A percentile compares a stretch with the other conserved stretches of the same genome.
Evolutionary conservation across 495 filamentous ascomycete species (phyloP).

Genomic region (Penicillium taxi): DNA sequence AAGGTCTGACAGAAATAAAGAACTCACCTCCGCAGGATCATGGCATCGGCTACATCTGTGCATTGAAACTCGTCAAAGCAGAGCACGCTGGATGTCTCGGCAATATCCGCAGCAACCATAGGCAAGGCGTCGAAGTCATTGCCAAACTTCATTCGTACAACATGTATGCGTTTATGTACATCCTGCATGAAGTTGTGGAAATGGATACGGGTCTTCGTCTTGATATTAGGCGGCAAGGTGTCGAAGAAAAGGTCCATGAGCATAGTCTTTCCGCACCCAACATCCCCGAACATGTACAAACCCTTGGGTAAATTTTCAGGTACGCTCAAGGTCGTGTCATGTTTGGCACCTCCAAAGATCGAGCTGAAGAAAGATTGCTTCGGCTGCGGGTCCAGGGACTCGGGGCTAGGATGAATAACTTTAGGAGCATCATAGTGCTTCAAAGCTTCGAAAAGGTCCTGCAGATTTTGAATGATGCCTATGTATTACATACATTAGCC

Average conservation of each 20-base stretch:
- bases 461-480: slow-evolving; percentile 82
- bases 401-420: slow-evolving; percentile 66
- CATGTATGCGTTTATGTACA: slow-evolving; percentile 86
- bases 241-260: slow-evolving; percentile 99
- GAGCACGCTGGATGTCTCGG: slow-evolving; percentile 72
- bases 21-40: slow-evolving; percentile 74
- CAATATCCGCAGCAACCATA: slow-evolving; percentile 88
- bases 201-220: slow-evolving; percentile 86
- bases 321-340: slow-evolving; percentile 37
- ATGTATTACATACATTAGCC: background rate
- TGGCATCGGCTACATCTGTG: slow-evolving; percentile 97
- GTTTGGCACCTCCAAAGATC: slow-evolving; percentile 47
- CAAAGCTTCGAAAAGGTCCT: slow-evolving; percentile 82
- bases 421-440: slow-evolving; percentile 61
- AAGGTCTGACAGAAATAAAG: background rate
- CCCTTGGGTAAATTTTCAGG: slow-evolving; percentile 73
- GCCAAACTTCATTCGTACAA: slow-evolving; percentile 80
- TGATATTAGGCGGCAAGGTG: slow-evolving; percentile 73
- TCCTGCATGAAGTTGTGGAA: slow-evolving; percentile 99
- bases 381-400: slow-evolving; percentile 30
- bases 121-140: slow-evolving; percentile 87
- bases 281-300: slow-evolving; percentile 92
- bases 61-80: slow-evolving; percentile 99
- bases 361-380: slow-evolving; percentile 62
- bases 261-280: slow-evolving; percentile 98